Evolutionary conservation across 306 rosid genomes (phyloP).

Genomic region (Oxytropis ochrocephala): DNA sequence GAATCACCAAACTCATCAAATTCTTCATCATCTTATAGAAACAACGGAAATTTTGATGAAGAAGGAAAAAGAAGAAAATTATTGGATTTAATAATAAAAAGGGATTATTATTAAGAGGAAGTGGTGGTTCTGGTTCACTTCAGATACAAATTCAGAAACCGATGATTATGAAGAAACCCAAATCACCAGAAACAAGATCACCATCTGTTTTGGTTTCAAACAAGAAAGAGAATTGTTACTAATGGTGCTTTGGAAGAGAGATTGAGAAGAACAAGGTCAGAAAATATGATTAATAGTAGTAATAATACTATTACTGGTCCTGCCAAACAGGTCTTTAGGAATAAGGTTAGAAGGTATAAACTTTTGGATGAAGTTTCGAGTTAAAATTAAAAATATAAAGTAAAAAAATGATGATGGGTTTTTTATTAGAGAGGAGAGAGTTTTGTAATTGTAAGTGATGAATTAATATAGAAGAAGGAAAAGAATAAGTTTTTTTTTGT

Average conservation of each 20-base stretch:
- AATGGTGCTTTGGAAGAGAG: conserved; percentile 40
- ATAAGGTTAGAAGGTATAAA: conserved; percentile 92
- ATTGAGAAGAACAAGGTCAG: conserved; percentile 59
- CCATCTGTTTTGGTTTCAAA: conserved; percentile 32
- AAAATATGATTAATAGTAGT: conserved; percentile 24
- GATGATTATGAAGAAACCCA: conserved; percentile 57
- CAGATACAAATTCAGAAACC: conserved; percentile 38
- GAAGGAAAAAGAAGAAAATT: conserved; percentile 23
- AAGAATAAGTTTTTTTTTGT: neutral
- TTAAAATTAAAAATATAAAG: conserved; percentile 2
- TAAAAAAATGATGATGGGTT: too few species aligned
- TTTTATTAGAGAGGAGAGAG: neutral
- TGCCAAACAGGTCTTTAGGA: conserved; percentile 56
- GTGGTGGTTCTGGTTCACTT: conserved; percentile 7
- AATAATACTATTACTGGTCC: conserved; percentile 5
- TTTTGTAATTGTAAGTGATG: neutral
- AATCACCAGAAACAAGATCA: conserved; percentile 32
- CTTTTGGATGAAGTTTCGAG: conserved; percentile 95
- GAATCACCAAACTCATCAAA: conserved; percentile 68
- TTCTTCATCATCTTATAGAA: conserved; percentile 53
- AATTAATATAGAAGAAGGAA: neutral
- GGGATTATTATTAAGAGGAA: conserved; percentile 3
- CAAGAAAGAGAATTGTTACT: conserved; percentile 53
- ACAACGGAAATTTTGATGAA: conserved; percentile 7
- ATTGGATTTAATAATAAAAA: neutral